phyloP scores from a whole-genome alignment of 345 rosid genomes.

The Aquilaria yunnanensis region DNA sequence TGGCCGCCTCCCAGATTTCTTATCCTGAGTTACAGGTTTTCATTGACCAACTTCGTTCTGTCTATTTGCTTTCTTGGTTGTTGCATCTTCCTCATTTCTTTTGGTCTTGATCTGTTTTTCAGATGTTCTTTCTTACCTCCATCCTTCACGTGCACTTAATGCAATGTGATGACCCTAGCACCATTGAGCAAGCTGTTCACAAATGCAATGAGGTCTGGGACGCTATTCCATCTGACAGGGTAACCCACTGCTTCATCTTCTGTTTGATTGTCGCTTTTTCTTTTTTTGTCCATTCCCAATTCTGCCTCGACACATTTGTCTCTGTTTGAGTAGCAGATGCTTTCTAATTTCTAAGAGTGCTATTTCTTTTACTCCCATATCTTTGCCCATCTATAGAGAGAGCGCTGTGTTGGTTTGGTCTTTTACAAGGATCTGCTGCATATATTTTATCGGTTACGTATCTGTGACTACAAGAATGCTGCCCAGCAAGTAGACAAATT shows the following conservation, averaged over 20 bases:
- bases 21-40: conserved; percentile 79
- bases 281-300: not conserved
- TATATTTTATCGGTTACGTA: conserved; percentile 74
- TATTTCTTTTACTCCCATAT: not conserved
- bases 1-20: conserved; percentile 49
- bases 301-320: too few relatives aligned
- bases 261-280: too few relatives aligned
- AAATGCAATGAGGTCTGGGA: conserved; percentile 79
- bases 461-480: conserved; percentile 89
- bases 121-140: conserved; percentile 95
- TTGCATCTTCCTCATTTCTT: conserved; percentile 2
- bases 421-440: conserved; percentile 92
- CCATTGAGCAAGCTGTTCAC: conserved; percentile 57
- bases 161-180: conserved; percentile 76
- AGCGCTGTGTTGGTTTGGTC: conserved; percentile 63
- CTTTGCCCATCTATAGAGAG: conserved; percentile 39
- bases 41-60: not conserved
- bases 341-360: too few relatives aligned
- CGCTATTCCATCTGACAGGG: conserved; percentile 57
- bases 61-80: not conserved
- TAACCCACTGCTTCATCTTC: conserved; percentile 11
- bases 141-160: conserved; percentile 85
- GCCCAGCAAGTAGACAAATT: conserved; percentile 76
- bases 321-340: too few relatives aligned
- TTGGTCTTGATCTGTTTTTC: conserved; percentile 1